These are phyloP conservation scores for Niebla homalea DNA, from an alignment of 495 filamentous ascomycete genomes.

Conservation along the genomic window DNA sequence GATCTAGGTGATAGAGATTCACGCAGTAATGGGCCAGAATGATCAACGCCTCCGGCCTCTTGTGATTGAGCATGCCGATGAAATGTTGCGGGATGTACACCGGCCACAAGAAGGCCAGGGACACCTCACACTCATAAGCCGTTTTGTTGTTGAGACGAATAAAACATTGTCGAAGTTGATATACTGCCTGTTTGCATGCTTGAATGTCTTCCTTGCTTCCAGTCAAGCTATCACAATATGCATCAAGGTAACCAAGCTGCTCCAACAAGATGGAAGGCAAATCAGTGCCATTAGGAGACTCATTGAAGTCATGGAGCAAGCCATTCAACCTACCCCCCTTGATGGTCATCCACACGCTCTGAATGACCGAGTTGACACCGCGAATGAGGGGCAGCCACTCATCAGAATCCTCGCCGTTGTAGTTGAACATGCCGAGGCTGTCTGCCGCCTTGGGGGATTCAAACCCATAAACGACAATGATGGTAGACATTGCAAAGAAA, in stretches of 20 bases:
- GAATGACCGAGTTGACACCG: constrained; percentile 27
- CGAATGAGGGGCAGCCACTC: constrained; percentile 31
- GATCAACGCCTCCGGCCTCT: constrained; percentile 40
- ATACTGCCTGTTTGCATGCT: constrained; percentile 24
- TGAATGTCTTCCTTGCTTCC: constrained; percentile 23
- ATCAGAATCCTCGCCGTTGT: constrained; percentile 27
- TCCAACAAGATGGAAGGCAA: constrained; percentile 21
- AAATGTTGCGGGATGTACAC: constrained; percentile 38
- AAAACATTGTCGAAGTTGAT: constrained; percentile 18
- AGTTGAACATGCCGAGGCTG: constrained; percentile 19
- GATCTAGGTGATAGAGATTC: constrained; percentile 33
- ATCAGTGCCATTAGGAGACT: constrained; percentile 21
- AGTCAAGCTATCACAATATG: constrained; percentile 21
- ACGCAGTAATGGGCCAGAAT: constrained; percentile 40
- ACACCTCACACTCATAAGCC: constrained; percentile 14
- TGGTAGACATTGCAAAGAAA: constrained; percentile 31
- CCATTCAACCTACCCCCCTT: constrained; percentile 23
- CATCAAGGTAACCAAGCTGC: constrained; percentile 27
- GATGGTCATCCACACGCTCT: constrained; percentile 20
- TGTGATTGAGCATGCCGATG: constrained; percentile 34
- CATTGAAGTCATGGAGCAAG: constrained; percentile 25
- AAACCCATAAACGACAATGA: constrained; percentile 34
- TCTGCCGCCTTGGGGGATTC: constrained; percentile 28
- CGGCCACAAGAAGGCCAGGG: constrained; percentile 35
- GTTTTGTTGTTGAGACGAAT: constrained; percentile 14